These are phyloP conservation scores for Cryptosporidium felis DNA, from an alignment of 169 alveolate genomes.

Conservation along the genomic window DNA sequence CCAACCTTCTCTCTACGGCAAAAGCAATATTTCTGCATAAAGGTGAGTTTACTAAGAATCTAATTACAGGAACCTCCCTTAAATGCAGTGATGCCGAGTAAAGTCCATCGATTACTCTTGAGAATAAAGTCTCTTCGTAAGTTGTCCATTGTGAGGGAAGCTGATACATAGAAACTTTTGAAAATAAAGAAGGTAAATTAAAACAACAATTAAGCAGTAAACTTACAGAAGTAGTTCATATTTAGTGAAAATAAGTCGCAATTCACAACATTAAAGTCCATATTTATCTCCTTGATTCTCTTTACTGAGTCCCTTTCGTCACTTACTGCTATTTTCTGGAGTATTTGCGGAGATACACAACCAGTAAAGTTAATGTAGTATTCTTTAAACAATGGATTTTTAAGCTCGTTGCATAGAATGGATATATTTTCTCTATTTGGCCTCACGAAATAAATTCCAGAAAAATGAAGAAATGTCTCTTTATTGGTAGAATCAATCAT, in stretches of 20 bases:
- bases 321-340: slow-evolving; percentile 90
- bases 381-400: slow-evolving; percentile 87
- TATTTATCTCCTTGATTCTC: slow-evolving; percentile 88
- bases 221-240: slow-evolving; percentile 82
- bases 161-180: slow-evolving; percentile 38
- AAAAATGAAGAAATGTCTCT: slow-evolving; percentile 86
- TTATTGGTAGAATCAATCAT: slow-evolving; percentile 84
- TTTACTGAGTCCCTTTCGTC: slow-evolving; percentile 90
- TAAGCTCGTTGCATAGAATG: slow-evolving; percentile 83
- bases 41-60: slow-evolving; percentile 78
- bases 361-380: slow-evolving; percentile 90
- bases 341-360: slow-evolving; percentile 80
- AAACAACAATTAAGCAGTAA: slow-evolving; percentile 70
- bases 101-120: slow-evolving; percentile 82
- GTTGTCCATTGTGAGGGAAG: slow-evolving; percentile 65
- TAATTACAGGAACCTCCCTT: slow-evolving; percentile 82
- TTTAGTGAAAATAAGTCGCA: slow-evolving; percentile 87
- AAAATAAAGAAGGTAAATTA: neutral
- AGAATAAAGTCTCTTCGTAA: slow-evolving; percentile 36
- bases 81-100: slow-evolving; percentile 77
- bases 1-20: slow-evolving; percentile 75
- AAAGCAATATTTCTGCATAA: slow-evolving; percentile 80
- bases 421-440: slow-evolving; percentile 88
- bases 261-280: slow-evolving; percentile 87
- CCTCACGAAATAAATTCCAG: slow-evolving; percentile 87